These are phyloP conservation scores for Penicillium palitans DNA, from an alignment of 2,329 filamentous ascomycete species.

Conservation along the genomic window DNA sequence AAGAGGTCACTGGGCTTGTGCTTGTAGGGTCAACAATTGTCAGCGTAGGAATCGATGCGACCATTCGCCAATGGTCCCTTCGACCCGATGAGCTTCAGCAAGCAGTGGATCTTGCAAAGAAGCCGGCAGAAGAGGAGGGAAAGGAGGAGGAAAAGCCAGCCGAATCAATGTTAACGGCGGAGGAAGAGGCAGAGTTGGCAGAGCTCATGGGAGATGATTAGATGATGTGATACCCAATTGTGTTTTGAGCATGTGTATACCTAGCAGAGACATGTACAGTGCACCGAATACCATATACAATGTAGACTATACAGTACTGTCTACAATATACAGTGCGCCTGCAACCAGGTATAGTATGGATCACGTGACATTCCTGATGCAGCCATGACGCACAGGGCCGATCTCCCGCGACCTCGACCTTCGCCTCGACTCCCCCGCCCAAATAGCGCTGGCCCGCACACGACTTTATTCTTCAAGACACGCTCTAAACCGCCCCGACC, in stretches of 20 bases:
- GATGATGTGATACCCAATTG: constrained; percentile 20
- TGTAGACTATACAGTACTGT: not conserved
- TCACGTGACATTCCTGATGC: constrained; percentile 31
- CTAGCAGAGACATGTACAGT: not conserved
- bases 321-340: not conserved
- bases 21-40: constrained; percentile 62
- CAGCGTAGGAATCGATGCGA: constrained; percentile 88
- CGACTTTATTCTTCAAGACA: constrained; percentile 1
- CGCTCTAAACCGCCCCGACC: not conserved
- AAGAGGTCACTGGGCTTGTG: constrained; percentile 83
- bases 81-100: constrained; percentile 60
- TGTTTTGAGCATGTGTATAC: constrained; percentile 5
- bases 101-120: constrained; percentile 52
- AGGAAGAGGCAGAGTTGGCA: constrained; percentile 90
- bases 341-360: not conserved
- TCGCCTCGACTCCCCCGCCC: constrained; percentile 23
- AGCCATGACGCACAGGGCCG: constrained; percentile 37
- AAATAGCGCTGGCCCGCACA: constrained; percentile 12
- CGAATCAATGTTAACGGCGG: constrained; percentile 68
- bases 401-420: constrained; percentile 29
- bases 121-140: constrained; percentile 47
- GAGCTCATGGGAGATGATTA: constrained; percentile 77
- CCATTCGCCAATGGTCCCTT: constrained; percentile 80
- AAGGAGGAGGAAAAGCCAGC: constrained; percentile 47
- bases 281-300: constrained; percentile 1